These are phyloP conservation scores for Hypocrella siamensis DNA, from an alignment of 2,329 filamentous ascomycete genomes.

Conservation along the genomic window DNA sequence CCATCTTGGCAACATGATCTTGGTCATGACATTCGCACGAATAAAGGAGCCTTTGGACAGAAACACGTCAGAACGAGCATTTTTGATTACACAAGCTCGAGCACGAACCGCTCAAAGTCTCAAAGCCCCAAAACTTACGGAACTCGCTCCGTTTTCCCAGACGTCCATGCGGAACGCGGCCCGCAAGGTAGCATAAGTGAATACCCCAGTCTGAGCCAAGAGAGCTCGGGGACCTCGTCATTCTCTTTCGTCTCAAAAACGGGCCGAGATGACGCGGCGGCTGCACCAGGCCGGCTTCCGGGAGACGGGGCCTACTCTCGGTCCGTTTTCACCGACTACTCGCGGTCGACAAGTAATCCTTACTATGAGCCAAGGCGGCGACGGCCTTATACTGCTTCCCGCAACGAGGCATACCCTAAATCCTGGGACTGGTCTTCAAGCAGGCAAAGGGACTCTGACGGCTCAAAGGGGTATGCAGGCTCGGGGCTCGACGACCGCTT, in stretches of 20 bases:
- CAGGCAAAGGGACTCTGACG: background rate
- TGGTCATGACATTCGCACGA: no score
- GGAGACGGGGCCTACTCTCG: background rate
- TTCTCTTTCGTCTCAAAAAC: constrained; percentile 1
- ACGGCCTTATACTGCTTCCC: constrained; percentile 5
- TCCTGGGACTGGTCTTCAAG: constrained; percentile 2
- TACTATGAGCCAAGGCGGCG: constrained; percentile 16
- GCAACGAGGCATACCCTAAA: background rate
- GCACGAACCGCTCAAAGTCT: background rate
- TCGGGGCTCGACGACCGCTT: constrained; percentile 6
- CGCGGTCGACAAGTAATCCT: constrained; percentile 14
- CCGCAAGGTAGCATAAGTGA: background rate
- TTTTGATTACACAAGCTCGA: background rate
- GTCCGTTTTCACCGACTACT: constrained; percentile 10
- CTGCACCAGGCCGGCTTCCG: background rate
- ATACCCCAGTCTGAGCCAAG: background rate
- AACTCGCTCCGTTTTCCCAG: no score
- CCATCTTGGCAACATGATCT: no score
- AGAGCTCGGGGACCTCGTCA: background rate
- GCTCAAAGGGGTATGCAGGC: background rate
- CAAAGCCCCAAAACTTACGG: background rate
- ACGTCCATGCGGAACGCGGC: no score
- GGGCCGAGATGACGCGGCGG: background rate
- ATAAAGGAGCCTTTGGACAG: constrained; percentile 2
- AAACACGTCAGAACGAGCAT: constrained; percentile 1